Evolutionary conservation across 2,329 filamentous ascomycete genomes (phyloP), one percentile per base, ranked within the genome.

Genomic region (Mycosphaerella arachidis): DNA sequence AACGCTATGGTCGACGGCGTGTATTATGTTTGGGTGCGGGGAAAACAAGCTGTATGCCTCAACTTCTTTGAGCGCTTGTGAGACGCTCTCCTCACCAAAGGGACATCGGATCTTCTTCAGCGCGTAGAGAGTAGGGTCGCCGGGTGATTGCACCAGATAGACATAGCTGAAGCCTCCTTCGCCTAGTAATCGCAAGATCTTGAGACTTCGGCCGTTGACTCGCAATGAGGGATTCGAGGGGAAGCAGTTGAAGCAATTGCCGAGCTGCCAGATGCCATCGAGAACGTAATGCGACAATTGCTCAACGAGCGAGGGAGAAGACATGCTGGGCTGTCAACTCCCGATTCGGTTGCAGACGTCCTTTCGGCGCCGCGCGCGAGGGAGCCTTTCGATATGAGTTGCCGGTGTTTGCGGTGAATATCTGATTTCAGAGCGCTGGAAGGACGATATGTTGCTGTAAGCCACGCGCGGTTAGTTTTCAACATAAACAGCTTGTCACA

Each of bases 161-260:
- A 99, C 94, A 77, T 97, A 99, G 66, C 92, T 96, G 81, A 99
- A 99, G 71, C 94, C 94, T 73, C 94, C 94, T 89, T 99, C 94
- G 75, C 94, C 94, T 3, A 99, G 83, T 54, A 99, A 82, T 61
- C 94, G 89, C 69, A 96, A 80, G 74, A 99, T 95, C 82, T 97
- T 97, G 83, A 97, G 97, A 78, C 87, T 94, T 63, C 92, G 87
- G 72, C 84, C 89, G 77, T 97, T 97, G 80, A 99, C 94, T 78
- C 94, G 96, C 68, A 99, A 85, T 58, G 93, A 91, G 59, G 94
- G 93, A 66, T 91, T 93, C 68, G 90, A 90, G 13, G 94, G 93
- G 73, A 99, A 97, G 81, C 94, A 99, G 76, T 89, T 93, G 77
- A 97, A 87, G 82, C 93, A 97, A 78, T 92, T 95, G 65, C 91